Conservation (phyloP, 192 early-diverging fungal genomes). For the Mortierella antarctica region DNA sequence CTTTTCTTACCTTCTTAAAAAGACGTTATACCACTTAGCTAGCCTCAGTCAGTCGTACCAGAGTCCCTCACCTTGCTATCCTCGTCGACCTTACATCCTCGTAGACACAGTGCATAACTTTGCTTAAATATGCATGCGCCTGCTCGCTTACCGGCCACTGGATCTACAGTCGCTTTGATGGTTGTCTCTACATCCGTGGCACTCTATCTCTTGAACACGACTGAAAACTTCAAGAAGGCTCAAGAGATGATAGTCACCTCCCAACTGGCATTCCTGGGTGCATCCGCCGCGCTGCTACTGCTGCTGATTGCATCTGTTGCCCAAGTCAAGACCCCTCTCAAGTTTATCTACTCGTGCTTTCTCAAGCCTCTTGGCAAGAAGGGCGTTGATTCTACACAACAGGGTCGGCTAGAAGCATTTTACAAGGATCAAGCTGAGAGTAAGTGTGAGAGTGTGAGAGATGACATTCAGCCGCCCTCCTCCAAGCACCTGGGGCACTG, state of each 20-base stretch:
- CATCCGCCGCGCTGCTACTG: conserved; percentile 32
- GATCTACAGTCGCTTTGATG: conserved; percentile 32
- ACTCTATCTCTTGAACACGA: conserved; percentile 42
- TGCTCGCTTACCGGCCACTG: conserved; percentile 8
- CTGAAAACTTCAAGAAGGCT: conserved; percentile 44
- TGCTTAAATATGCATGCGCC: conserved; percentile 23
- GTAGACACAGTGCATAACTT: not conserved
- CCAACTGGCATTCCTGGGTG: conserved; percentile 35
- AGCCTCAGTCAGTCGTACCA: not conserved
- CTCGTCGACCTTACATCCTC: not conserved
- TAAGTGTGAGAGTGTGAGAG: conserved; percentile 22
- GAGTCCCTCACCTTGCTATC: not conserved
- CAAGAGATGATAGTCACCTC: conserved; percentile 50
- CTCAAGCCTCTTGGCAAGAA: conserved; percentile 73
- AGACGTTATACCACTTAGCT: too few species aligned
- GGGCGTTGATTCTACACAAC: conserved; percentile 64
- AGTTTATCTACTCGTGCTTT: conserved; percentile 81
- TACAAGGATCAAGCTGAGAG: conserved; percentile 82
- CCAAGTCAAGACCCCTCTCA: conserved; percentile 55
- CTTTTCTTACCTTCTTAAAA: too few species aligned
- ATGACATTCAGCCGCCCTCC: too few species aligned
- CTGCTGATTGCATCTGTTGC: conserved; percentile 46
- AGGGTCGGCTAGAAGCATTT: conserved; percentile 81
- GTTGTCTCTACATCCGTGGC: conserved; percentile 41
- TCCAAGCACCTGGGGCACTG: not conserved